Evolutionary conservation across 2,329 filamentous ascomycete genomes (phyloP).

Genomic region (Chaetomium globosum): DNA sequence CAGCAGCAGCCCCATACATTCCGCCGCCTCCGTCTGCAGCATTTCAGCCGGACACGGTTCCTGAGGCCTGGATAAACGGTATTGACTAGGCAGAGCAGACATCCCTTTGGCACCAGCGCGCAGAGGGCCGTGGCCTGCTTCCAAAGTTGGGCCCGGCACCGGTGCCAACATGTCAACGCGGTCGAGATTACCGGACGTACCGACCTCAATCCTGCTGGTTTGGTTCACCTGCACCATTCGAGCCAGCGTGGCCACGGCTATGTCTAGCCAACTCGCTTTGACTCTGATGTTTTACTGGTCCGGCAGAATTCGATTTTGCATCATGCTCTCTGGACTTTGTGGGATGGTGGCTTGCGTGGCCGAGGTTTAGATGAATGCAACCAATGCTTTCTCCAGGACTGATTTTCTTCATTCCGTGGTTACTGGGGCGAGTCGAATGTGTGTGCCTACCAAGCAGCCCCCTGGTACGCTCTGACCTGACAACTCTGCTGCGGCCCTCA

Average conservation of each 20-base stretch:
- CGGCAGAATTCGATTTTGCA: slow-evolving; percentile 31
- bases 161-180: background rate
- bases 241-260: slow-evolving; percentile 20
- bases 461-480: background rate
- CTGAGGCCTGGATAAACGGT: background rate
- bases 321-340: background rate
- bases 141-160: background rate
- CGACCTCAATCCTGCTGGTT: slow-evolving; percentile 6
- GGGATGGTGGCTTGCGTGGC: background rate
- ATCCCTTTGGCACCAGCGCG: background rate
- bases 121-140: background rate
- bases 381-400: background rate
- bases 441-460: background rate
- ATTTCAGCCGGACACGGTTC: background rate
- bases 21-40: background rate
- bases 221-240: background rate
- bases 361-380: background rate
- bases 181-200: slow-evolving; percentile 23
- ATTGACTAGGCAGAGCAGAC: background rate
- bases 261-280: slow-evolving; percentile 24
- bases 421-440: background rate
- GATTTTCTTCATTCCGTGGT: background rate
- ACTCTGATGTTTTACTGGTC: slow-evolving; percentile 27
- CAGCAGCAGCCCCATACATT: background rate
- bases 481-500: background rate